These are phyloP conservation scores for Moringa oleifera DNA, from an alignment of 345 rosid species.

Conservation along the genomic window DNA sequence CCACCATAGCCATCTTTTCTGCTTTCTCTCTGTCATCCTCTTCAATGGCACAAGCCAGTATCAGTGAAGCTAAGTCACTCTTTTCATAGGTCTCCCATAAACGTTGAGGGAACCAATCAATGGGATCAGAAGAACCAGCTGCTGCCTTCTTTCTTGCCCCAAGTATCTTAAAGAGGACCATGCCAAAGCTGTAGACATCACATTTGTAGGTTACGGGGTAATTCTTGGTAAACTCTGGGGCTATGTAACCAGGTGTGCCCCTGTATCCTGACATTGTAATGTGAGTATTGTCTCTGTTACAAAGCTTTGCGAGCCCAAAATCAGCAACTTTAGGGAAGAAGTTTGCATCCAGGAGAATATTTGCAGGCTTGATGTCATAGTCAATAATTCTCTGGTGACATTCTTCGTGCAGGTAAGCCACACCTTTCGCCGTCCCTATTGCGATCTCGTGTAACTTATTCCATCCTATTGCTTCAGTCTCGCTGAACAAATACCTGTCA, in stretches of 20 bases:
- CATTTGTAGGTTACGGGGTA: conserved; percentile 20
- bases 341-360: not conserved
- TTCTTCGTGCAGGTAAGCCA: not conserved
- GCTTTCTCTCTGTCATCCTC: conserved; percentile 20
- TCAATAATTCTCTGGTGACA: not conserved
- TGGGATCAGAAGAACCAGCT: conserved; percentile 7
- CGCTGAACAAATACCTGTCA: not conserved
- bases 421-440: not conserved
- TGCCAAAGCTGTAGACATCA: conserved; percentile 25
- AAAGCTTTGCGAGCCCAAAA: not conserved
- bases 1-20: conserved; percentile 25
- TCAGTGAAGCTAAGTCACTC: conserved; percentile 1
- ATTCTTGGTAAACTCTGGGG: conserved; percentile 19
- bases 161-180: conserved; percentile 22
- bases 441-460: not conserved
- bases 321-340: not conserved
- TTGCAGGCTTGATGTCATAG: not conserved
- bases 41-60: conserved; percentile 17
- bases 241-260: conserved; percentile 19
- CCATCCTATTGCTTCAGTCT: not conserved
- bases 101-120: conserved; percentile 19
- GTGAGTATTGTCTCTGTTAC: not conserved
- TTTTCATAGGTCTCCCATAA: conserved; percentile 17
- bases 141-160: conserved; percentile 12
- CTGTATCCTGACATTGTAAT: conserved; percentile 1